These are phyloP conservation scores for Calonectria fujianensis DNA, from an alignment of 2,329 filamentous ascomycete genomes.

Conservation along the genomic window DNA sequence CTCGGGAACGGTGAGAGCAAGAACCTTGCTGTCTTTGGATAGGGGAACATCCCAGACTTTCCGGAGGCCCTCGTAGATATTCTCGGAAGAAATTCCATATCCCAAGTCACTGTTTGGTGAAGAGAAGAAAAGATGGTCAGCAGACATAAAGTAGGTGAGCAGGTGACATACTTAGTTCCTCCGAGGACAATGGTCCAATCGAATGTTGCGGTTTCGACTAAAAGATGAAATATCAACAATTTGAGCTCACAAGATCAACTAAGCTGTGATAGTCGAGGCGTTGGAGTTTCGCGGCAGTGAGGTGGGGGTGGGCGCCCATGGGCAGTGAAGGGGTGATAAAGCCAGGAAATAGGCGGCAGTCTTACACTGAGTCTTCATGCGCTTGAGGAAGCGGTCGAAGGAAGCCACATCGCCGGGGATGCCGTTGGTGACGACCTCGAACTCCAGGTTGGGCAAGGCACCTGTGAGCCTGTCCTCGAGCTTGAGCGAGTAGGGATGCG, in stretches of 20 bases:
- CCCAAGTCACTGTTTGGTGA: constrained; percentile 70
- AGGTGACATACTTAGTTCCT: constrained; percentile 73
- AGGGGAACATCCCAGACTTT: constrained; percentile 71
- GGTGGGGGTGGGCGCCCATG: constrained; percentile 16
- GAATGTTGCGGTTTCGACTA: constrained; percentile 58
- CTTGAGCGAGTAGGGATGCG: constrained; percentile 72
- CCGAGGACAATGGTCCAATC: constrained; percentile 80
- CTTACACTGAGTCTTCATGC: constrained; percentile 61
- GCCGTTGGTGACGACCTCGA: constrained; percentile 70
- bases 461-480: constrained; percentile 68
- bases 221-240: neutral
- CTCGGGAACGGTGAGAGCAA: constrained; percentile 79
- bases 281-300: constrained; percentile 28
- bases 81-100: constrained; percentile 59
- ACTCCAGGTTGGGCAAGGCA: constrained; percentile 64
- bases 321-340: neutral
- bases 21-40: constrained; percentile 70
- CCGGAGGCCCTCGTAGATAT: constrained; percentile 70
- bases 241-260: constrained; percentile 1
- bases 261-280: neutral
- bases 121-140: constrained; percentile 2
- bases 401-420: constrained; percentile 71
- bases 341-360: neutral
- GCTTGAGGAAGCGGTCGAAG: constrained; percentile 55
- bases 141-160: constrained; percentile 1